These are phyloP conservation scores for Lipomyces orientalis DNA, from an alignment of 805 yeast genomes.

Conservation along the genomic window DNA sequence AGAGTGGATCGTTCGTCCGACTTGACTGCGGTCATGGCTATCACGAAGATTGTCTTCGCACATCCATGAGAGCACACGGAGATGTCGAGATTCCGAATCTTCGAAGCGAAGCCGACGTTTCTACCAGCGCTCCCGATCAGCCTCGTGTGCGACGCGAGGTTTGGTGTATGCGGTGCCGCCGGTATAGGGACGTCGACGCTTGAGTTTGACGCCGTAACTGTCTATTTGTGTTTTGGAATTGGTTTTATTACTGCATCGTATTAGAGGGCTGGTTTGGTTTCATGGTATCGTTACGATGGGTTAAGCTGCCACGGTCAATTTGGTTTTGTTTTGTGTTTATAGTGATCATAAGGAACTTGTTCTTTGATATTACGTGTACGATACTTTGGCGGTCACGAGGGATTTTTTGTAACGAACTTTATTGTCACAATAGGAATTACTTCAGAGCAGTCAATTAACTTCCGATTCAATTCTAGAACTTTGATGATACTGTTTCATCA, in stretches of 20 bases:
- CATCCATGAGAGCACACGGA: slow-evolving; percentile 43
- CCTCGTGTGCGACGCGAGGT: slow-evolving; percentile 37
- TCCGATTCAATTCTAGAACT: neutral
- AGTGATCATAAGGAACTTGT: neutral
- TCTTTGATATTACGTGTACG: neutral
- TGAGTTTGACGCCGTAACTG: neutral
- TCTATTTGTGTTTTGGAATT: neutral
- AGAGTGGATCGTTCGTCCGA: slow-evolving; percentile 31
- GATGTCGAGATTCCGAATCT: slow-evolving; percentile 41
- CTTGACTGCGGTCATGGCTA: slow-evolving; percentile 44
- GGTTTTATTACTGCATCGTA: neutral
- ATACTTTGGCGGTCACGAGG: neutral
- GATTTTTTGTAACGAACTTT: neutral
- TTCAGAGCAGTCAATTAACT: neutral
- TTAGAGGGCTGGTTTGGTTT: neutral
- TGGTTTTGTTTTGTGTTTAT: neutral
- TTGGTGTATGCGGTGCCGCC: slow-evolving; percentile 45
- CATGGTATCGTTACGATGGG: neutral
- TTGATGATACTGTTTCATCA: no score
- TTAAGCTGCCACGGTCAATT: neutral
- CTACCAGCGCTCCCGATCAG: slow-evolving; percentile 12
- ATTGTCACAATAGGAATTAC: neutral
- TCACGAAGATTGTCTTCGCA: slow-evolving; percentile 42
- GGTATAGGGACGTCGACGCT: slow-evolving; percentile 39
- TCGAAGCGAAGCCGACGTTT: slow-evolving; percentile 26